A percentile compares a stretch with the other conserved stretches of the same genome.
Evolutionary conservation across 208 protist species (phyloP).

Genomic region (Acanthamoeba healyi): DNA sequence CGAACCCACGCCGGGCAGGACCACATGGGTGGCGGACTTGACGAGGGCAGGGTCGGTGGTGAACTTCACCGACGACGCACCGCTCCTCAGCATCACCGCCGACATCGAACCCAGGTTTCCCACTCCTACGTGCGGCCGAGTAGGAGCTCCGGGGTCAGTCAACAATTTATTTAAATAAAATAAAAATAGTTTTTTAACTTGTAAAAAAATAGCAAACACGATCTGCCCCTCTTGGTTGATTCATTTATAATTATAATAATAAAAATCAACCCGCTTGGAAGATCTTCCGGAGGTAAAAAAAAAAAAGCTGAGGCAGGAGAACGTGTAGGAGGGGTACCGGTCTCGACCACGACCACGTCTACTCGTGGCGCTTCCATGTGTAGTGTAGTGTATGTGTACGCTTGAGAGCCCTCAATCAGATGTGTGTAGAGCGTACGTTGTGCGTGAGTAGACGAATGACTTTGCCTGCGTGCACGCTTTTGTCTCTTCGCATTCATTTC

Average conservation of each 20-base stretch:
- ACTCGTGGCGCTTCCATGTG: constrained; percentile 43
- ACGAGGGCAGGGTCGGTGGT: constrained; percentile 42
- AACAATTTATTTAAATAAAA: neutral
- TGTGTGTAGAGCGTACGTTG: no score
- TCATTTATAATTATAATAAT: no score
- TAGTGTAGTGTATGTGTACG: neutral
- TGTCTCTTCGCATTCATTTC: neutral
- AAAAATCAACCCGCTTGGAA: neutral
- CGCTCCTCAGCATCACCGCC: constrained; percentile 25
- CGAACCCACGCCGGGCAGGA: constrained; percentile 56
- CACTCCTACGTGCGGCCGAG: no score
- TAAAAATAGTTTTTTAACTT: no score
- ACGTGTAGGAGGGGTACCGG: neutral
- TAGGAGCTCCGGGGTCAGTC: no score
- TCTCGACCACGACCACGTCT: constrained; percentile 63
- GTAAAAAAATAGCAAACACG: no score
- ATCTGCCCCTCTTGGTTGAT: no score
- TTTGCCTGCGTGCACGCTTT: neutral
- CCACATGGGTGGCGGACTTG: constrained; percentile 32
- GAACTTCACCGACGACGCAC: constrained; percentile 20
- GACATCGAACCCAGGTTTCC: constrained; percentile 58
- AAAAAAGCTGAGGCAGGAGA: neutral
- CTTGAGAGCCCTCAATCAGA: no score
- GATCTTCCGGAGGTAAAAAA: neutral
- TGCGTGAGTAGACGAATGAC: neutral